Conservation (phyloP, 2,329 filamentous ascomycete species). For the Penicillium carneum region DNA sequence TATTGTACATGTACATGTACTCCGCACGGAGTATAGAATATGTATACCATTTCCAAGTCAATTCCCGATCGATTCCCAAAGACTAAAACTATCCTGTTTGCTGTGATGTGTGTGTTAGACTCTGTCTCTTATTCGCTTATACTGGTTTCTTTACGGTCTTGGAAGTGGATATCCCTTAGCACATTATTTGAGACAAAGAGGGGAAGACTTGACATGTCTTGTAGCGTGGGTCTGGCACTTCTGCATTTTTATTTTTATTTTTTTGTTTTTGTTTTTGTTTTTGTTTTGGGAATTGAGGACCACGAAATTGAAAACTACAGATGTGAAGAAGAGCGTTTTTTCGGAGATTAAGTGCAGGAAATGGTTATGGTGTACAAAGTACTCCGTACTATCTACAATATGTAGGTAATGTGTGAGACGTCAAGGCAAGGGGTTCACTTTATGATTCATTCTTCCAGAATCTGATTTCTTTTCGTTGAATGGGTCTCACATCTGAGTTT, state of each 20-base stretch:
- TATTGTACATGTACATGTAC: conserved; percentile 1
- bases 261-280: not conserved
- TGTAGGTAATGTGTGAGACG: not conserved
- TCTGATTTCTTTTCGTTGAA: not conserved
- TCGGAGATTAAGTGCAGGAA: conserved; percentile 18
- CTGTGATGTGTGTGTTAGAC: not conserved
- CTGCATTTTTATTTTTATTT: not conserved
- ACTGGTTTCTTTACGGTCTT: not conserved
- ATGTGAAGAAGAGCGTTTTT: conserved; percentile 16
- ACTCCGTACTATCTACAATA: not conserved
- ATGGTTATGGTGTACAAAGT: not conserved
- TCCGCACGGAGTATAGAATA: no score
- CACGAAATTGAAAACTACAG: not conserved
- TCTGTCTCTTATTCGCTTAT: not conserved
- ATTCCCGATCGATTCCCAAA: not conserved
- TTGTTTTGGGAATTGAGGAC: not conserved
- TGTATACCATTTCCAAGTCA: not conserved
- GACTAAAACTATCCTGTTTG: not conserved
- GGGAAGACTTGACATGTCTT: conserved; percentile 11
- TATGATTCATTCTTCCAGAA: not conserved
- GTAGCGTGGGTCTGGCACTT: not conserved
- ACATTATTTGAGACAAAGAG: conserved; percentile 1
- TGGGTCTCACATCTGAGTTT: not conserved
- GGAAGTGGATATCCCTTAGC: conserved; percentile 3
- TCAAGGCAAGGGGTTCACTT: conserved; percentile 3